A percentile compares a stretch with the other conserved stretches of the same genome.
phyloP scores from a whole-genome alignment of 371 early-diverging fungal genomes.

The Mortierella sp. region DNA sequence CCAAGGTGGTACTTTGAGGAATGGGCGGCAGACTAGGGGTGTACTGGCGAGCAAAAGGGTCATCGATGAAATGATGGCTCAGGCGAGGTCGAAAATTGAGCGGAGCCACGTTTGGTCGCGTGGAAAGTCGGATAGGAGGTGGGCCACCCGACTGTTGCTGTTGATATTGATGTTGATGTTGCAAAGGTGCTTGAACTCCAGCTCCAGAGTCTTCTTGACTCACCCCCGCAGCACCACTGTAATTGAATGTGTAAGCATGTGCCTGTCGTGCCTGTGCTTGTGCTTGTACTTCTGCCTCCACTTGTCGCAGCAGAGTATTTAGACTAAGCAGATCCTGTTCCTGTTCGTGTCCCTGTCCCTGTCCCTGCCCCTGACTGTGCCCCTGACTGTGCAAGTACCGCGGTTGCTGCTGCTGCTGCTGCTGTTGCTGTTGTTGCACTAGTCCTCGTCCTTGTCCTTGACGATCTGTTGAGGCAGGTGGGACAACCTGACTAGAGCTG shows the following conservation, averaged over 20 bases:
- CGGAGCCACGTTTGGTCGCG: constrained; percentile 8
- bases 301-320: too few species aligned
- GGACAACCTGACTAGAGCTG: constrained; percentile 15
- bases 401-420: not conserved
- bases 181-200: not conserved
- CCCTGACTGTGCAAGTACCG: constrained; percentile 15
- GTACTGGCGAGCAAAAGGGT: too few species aligned
- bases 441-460: not conserved
- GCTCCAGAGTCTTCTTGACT: not conserved
- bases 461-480: not conserved
- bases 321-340: too few species aligned
- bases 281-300: too few species aligned
- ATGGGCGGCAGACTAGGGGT: too few species aligned
- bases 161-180: not conserved
- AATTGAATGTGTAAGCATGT: too few species aligned
- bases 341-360: too few species aligned
- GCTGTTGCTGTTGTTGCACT: not conserved
- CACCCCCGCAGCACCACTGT: too few species aligned
- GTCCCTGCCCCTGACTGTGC: too few species aligned
- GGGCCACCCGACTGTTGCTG: not conserved
- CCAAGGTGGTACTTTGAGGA: too few species aligned
- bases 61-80: not conserved
- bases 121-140: not conserved
- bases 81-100: constrained; percentile 6
- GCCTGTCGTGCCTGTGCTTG: too few species aligned